Base-by-base conservation (phyloP, 1,284 basidiomycete genomes). In the Salmacisia buchloeana region DNA sequence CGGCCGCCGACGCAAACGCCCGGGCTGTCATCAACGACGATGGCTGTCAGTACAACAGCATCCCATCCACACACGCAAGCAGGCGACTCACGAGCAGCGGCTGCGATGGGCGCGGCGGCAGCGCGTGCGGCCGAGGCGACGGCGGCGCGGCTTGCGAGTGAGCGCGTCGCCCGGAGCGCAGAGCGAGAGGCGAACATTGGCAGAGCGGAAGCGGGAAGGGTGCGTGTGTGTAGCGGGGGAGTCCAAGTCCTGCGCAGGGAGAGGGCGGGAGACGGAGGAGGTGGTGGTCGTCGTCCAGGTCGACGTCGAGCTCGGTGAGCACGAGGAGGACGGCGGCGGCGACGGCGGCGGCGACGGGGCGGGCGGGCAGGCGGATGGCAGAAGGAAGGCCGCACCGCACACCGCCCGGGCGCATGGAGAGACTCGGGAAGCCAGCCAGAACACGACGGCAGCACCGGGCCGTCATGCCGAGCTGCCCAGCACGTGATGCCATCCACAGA, bases 171-270 rank as follows among this genome's bases (percentile, higher is more conserved):
- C 18, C 52, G 12, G 52, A 56, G 31, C 13, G 52, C 29, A 33
- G 52, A 36, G 23, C 31, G 31, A 25, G 31, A 36, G 18, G 52
- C 52, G 29, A 56, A 56, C 52, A 56, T 56, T n/a, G n/a, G n/a
- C n/a, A n/a, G n/a, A n/a, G n/a, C n/a, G n/a, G n/a, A n/a, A n/a
- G n/a, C n/a, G n/a, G n/a, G n/a, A n/a, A n/a, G n/a, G n/a, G n/a
- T n/a, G n/a, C n/a, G n/a, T n/a, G n/a, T n/a, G n/a, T n/a, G n/a
- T n/a, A n/a, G n/a, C n/a, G n/a, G n/a, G n/a, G n/a, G n/a, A n/a
- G 27, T 43, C 23, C 23, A 15, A n/a, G 23, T 43, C n/a, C 46
- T 52, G 29, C 31, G 52, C 27, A 29, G 52, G 21, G 15, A n/a
- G 23, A 46, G 43, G 21, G 43, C 15, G 23, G 21, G 43, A 25